These are phyloP conservation scores for Populus hybrid DNA, from an alignment of 441 rosid genomes.

Conservation along the genomic window DNA sequence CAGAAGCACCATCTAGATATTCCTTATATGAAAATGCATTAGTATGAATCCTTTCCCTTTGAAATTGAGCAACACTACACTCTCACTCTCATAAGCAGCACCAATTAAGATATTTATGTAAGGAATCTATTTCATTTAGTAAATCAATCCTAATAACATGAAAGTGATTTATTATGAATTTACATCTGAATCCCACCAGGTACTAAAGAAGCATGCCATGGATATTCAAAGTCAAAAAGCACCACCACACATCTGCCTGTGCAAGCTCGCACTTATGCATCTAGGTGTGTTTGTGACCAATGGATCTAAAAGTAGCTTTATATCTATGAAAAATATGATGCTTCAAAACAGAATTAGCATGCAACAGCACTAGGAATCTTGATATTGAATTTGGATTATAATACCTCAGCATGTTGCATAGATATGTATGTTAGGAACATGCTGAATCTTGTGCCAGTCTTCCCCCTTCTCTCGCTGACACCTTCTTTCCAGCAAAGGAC, in stretches of 20 bases:
- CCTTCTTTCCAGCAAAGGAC: slow-evolving; percentile 24
- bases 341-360: background rate
- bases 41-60: background rate
- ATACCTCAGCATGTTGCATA: background rate
- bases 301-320: background rate
- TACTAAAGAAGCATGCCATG: background rate
- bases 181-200: background rate
- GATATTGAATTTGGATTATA: background rate
- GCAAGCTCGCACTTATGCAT: background rate
- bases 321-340: background rate
- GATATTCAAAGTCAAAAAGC: background rate
- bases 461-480: slow-evolving; percentile 26
- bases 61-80: background rate
- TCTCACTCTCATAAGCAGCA: background rate
- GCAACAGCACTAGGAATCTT: background rate
- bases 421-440: slow-evolving; percentile 27
- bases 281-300: background rate
- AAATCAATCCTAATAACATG: background rate
- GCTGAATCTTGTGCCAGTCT: slow-evolving; percentile 29
- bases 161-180: background rate
- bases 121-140: background rate
- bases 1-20: background rate
- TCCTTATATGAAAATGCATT: background rate
- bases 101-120: background rate
- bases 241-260: background rate